phyloP scores from a whole-genome alignment of 805 yeast species.

The Yamadazyma endophytica region DNA sequence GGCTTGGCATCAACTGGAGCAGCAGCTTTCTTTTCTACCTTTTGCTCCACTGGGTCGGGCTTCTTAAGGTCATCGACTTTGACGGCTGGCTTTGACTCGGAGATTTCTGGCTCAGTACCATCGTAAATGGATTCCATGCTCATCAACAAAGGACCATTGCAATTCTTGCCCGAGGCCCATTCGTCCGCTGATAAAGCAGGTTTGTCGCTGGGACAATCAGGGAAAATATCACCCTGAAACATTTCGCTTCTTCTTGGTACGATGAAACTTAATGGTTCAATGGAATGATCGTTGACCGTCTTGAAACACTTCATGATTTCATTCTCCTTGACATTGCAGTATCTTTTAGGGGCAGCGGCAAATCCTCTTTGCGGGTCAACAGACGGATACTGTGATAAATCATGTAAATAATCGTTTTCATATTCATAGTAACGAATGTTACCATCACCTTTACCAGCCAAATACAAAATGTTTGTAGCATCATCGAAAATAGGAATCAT shows the following conservation, averaged over 20 bases:
- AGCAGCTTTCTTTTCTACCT: conserved; percentile 11
- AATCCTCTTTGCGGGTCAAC: conserved; percentile 95
- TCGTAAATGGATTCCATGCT: conserved; percentile 75
- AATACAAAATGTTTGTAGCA: conserved; percentile 70
- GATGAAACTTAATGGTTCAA: conserved; percentile 89
- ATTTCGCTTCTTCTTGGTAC: conserved; percentile 94
- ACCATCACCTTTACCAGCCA: conserved; percentile 98
- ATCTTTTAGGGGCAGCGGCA: conserved; percentile 81
- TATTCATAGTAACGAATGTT: conserved; percentile 92
- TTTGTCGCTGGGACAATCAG: conserved; percentile 77
- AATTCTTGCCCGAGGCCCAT: conserved; percentile 73
- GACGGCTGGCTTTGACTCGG: conserved; percentile 34
- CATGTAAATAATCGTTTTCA: conserved; percentile 76
- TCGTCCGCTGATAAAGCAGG: conserved; percentile 79
- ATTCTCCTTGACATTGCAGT: conserved; percentile 74
- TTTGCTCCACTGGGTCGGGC: conserved; percentile 15
- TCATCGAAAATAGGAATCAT: conserved; percentile 88
- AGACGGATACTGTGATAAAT: conserved; percentile 85
- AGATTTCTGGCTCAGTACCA: conserved; percentile 56
- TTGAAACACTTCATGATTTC: conserved; percentile 82
- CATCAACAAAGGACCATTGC: conserved; percentile 78
- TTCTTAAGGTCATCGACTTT: conserved; percentile 22
- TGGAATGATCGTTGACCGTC: conserved; percentile 75
- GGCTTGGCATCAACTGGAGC: conserved; percentile 9
- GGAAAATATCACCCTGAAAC: conserved; percentile 90